A percentile compares a stretch with the other conserved stretches of the same genome.
Evolutionary conservation across 495 filamentous ascomycete species (phyloP).

Genomic region (Trichoderma reesei): DNA sequence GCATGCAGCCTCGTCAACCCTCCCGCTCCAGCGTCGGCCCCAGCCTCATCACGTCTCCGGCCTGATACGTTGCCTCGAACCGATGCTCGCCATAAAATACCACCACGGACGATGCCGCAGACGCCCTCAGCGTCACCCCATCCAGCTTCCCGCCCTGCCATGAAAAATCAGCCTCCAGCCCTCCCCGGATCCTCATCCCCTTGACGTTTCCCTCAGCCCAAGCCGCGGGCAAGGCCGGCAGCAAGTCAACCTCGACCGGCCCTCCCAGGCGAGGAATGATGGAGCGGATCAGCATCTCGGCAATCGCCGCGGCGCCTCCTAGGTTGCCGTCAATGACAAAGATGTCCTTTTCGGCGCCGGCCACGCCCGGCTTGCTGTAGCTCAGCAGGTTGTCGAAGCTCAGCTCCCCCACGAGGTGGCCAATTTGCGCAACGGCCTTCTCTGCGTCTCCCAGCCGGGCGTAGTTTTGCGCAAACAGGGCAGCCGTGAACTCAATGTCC

Average conservation of each 20-base stretch:
- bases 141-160: constrained; percentile 18
- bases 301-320: constrained; percentile 19
- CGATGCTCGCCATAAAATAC: constrained; percentile 28
- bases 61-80: constrained; percentile 7
- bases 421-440: constrained; percentile 12
- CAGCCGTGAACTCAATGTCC: constrained; percentile 17
- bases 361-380: constrained; percentile 15
- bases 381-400: constrained; percentile 16
- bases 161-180: constrained; percentile 20
- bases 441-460: constrained; percentile 14
- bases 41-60: constrained; percentile 8
- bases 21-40: constrained; percentile 6
- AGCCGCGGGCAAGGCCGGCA: constrained; percentile 19
- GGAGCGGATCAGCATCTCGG: constrained; percentile 21
- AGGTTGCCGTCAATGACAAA: constrained; percentile 26
- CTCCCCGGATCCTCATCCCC: constrained; percentile 21
- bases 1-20: not conserved
- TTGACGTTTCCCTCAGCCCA: constrained; percentile 17
- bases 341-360: constrained; percentile 14
- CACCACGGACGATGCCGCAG: constrained; percentile 21
- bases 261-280: constrained; percentile 11
- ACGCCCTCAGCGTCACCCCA: constrained; percentile 16
- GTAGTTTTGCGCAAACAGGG: constrained; percentile 15
- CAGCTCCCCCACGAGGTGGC: constrained; percentile 15
- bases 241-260: constrained; percentile 17